These are phyloP conservation scores for Saxispiralis lemnorum DNA, from an alignment of 495 filamentous ascomycete species.

Conservation along the genomic window DNA sequence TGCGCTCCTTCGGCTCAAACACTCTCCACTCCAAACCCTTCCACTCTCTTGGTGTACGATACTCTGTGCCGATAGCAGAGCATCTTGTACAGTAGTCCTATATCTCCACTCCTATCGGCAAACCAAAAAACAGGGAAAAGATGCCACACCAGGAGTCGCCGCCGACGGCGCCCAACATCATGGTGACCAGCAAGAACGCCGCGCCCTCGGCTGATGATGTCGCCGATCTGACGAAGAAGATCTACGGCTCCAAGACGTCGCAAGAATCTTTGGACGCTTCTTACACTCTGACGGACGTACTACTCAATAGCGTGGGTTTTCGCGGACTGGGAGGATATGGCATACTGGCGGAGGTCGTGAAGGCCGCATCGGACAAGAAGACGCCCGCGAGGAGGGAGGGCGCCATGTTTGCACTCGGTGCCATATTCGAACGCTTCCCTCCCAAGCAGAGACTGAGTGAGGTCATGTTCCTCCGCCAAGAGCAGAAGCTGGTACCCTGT, in stretches of 20 bases:
- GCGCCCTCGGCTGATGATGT: conserved; percentile 50
- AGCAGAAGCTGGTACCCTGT: conserved; percentile 51
- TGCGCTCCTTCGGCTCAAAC: too few species aligned
- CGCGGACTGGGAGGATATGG: conserved; percentile 59
- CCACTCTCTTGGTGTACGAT: too few species aligned
- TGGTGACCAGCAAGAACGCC: conserved; percentile 40
- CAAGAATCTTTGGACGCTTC: conserved; percentile 72
- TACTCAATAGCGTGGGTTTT: conserved; percentile 62
- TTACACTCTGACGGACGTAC: conserved; percentile 62
- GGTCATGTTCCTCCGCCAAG: conserved; percentile 58
- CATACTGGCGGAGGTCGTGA: conserved; percentile 53
- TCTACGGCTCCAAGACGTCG: conserved; percentile 68
- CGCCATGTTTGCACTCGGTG: conserved; percentile 86
- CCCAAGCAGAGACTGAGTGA: conserved; percentile 61
- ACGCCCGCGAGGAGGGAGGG: conserved; percentile 70
- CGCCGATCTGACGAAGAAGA: conserved; percentile 47
- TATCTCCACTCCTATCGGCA: too few species aligned
- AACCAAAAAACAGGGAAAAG: not conserved
- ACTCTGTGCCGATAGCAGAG: too few species aligned
- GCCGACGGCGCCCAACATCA: conserved; percentile 39
- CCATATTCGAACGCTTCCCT: conserved; percentile 78
- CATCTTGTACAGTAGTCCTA: too few species aligned
- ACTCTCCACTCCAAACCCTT: too few species aligned
- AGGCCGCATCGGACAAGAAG: conserved; percentile 89
- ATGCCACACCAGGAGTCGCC: conserved; percentile 54